Conservation (phyloP, 225 moss, liverwort and hornwort species). For the Bryum argenteum region DNA sequence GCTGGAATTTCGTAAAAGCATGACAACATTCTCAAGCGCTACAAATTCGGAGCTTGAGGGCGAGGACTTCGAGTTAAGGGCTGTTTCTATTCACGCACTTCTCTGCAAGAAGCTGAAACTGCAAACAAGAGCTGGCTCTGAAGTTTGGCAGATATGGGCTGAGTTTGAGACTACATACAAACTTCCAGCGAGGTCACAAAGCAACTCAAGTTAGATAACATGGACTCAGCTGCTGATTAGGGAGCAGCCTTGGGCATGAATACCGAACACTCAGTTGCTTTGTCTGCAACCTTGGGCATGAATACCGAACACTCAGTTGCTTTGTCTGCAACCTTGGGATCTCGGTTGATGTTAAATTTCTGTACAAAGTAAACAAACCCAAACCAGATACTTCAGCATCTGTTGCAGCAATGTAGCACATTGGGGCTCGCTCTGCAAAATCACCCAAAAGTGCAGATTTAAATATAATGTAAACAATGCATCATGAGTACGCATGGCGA, state of each 20-base stretch:
- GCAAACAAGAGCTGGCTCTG: conserved; percentile 76
- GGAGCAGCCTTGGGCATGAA: conserved; percentile 74
- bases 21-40: conserved; percentile 72
- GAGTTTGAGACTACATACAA: conserved; percentile 61
- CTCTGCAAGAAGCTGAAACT: conserved; percentile 73
- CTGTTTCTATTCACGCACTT: conserved; percentile 50
- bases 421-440: no score
- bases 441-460: no score
- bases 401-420: no score
- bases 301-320: conserved; percentile 78
- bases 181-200: conserved; percentile 59
- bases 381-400: no score
- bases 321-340: conserved; percentile 70
- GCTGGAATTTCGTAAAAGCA: conserved; percentile 68
- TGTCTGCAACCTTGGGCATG: conserved; percentile 67
- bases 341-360: no score
- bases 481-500: no score
- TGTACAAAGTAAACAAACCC: no score
- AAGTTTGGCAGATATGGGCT: conserved; percentile 47
- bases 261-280: conserved; percentile 76
- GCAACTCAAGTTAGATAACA: conserved; percentile 57
- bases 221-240: conserved; percentile 48
- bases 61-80: conserved; percentile 29
- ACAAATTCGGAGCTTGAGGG: conserved; percentile 57
- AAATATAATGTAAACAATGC: no score